Conservation (phyloP, 2,329 filamentous ascomycete species). For the Phaeosphaeria sp. region DNA sequence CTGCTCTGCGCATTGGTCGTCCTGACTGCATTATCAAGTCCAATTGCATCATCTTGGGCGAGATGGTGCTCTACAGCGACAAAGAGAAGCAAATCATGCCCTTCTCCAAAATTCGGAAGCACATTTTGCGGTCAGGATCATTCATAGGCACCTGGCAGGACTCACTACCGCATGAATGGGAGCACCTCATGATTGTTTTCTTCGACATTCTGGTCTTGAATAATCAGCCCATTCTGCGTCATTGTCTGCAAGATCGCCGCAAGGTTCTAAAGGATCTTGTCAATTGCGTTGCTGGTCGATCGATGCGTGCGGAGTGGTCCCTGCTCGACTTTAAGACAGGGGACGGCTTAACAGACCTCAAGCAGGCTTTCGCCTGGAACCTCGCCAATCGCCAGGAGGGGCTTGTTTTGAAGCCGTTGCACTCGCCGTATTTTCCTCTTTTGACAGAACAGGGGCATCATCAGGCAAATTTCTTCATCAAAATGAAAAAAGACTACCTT, state of each 20-base stretch:
- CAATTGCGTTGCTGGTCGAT: slow-evolving; percentile 64
- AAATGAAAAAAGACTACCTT: slow-evolving; percentile 90
- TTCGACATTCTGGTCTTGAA: slow-evolving; percentile 67
- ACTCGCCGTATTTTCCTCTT: slow-evolving; percentile 74
- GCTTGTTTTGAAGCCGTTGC: slow-evolving; percentile 76
- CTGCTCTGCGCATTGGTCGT: slow-evolving; percentile 68
- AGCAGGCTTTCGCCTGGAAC: slow-evolving; percentile 66
- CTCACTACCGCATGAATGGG: slow-evolving; percentile 63
- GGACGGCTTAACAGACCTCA: slow-evolving; percentile 40
- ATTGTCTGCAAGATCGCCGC: slow-evolving; percentile 66
- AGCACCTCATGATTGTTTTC: slow-evolving; percentile 67
- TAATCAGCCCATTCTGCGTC: slow-evolving; percentile 58
- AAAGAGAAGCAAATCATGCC: slow-evolving; percentile 69
- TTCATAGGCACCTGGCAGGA: slow-evolving; percentile 73
- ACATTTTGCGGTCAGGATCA: slow-evolving; percentile 75
- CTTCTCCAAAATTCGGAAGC: slow-evolving; percentile 84
- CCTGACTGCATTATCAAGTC: slow-evolving; percentile 65
- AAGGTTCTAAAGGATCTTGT: slow-evolving; percentile 65
- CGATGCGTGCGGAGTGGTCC: slow-evolving; percentile 71
- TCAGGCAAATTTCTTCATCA: slow-evolving; percentile 66
- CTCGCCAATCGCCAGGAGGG: slow-evolving; percentile 76
- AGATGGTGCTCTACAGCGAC: slow-evolving; percentile 80
- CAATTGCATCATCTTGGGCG: slow-evolving; percentile 82
- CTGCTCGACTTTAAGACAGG: slow-evolving; percentile 68
- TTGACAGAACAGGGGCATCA: slow-evolving; percentile 28